Base-by-base conservation (phyloP, 2,329 filamentous ascomycete species). In the Diaporthe ampelina region DNA sequence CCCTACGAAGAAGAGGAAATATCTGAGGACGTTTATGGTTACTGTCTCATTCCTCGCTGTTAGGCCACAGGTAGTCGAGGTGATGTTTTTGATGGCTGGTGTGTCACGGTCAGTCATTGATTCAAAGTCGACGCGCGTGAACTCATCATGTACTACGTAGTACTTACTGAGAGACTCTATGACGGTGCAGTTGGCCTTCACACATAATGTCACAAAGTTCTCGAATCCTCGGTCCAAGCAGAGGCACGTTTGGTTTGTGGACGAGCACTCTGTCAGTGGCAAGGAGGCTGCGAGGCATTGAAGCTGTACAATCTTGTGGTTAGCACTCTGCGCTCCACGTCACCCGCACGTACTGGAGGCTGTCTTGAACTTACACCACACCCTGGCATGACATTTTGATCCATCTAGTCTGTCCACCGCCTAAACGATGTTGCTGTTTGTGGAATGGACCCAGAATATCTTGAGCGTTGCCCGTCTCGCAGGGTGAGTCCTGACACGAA, bases 1-100 rank as follows among this genome's bases (percentile, higher is more conserved):
- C 7, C 82, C 80, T n/a, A 85, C 78, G 15, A 81, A 78, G 73
- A 77, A 81, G 45, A 83, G 76, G 76, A 74, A 19, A 6, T 57
- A 57, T 37, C 50, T 59, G 13, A 75, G n/a, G 21, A 24, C 45
- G 21, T 65, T 29, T 19, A 65, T 48, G 15, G 50, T 54, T 11
- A 45, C 0, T 1, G 63, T 67, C 45, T 67, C 21, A 2, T 67
- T 37, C 21, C 45, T 45, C 1, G 37, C 13, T 6, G 68, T 59
- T 10, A 61, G 15, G 15, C 65, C 65, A 26, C 72, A 73, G 15
- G 17, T n/a, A 17, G 59, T 52, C 13, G 63, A 50, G 13, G 72
- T 73, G 5, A 57, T 57, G 24, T 71, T 73, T n/a, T 71, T 68
- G 63, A 70, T 15, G 13, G 45, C 63, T 67, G 29, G 3, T 1